A percentile compares a stretch with the other conserved stretches of the same genome.
phyloP scores from a whole-genome alignment of 2,329 filamentous ascomycete species.

The Pestalotiopsis sp. region DNA sequence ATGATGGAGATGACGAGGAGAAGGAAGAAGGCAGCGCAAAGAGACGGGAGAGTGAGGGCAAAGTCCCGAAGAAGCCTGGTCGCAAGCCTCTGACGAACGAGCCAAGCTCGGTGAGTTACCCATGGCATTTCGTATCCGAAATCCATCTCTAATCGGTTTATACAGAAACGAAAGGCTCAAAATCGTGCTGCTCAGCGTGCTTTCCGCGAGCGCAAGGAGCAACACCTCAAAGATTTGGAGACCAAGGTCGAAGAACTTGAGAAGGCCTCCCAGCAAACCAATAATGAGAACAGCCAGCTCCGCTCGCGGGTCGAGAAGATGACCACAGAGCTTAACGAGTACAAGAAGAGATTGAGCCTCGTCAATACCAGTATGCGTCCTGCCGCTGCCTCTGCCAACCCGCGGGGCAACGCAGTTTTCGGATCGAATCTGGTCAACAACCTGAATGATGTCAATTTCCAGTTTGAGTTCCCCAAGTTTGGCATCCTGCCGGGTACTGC shows the following conservation, averaged over 20 bases:
- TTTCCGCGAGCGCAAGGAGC: slow-evolving; percentile 93
- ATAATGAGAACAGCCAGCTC: slow-evolving; percentile 81
- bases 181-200: slow-evolving; percentile 90
- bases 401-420: slow-evolving; percentile 31
- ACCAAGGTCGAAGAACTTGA: slow-evolving; percentile 74
- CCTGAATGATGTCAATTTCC: slow-evolving; percentile 76
- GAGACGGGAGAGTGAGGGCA: slow-evolving; percentile 80
- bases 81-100: slow-evolving; percentile 94
- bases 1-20: slow-evolving; percentile 66
- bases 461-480: slow-evolving; percentile 96
- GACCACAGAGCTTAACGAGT: slow-evolving; percentile 82
- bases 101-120: slow-evolving; percentile 81
- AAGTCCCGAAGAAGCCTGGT: slow-evolving; percentile 90
- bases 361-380: slow-evolving; percentile 36
- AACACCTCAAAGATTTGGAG: slow-evolving; percentile 83
- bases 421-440: slow-evolving; percentile 54
- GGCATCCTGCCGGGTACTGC: slow-evolving; percentile 64
- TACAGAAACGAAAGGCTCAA: slow-evolving; percentile 90
- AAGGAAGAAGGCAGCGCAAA: slow-evolving; percentile 53
- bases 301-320: slow-evolving; percentile 87
- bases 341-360: slow-evolving; percentile 80
- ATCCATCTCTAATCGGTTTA: slow-evolving; percentile 23
- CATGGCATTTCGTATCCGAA: too few species aligned
- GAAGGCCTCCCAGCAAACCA: slow-evolving; percentile 79
- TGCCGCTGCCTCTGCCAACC: not conserved